Conservation (phyloP, 257 asterid species). For the Solanum chmielewskii region DNA sequence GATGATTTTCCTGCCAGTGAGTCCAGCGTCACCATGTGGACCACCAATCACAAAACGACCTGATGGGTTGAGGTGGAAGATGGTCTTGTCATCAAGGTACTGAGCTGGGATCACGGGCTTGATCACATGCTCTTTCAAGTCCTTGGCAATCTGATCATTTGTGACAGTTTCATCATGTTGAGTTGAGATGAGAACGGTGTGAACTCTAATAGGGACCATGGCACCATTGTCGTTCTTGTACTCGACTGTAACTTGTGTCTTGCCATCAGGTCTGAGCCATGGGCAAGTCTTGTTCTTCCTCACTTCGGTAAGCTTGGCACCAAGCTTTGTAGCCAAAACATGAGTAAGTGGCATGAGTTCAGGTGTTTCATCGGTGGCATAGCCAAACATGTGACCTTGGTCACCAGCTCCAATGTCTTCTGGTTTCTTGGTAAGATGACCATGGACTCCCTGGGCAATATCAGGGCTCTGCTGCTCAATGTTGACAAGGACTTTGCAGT, state of each 20-base stretch:
- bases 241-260: conserved; percentile 69
- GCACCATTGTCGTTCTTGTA: conserved; percentile 53
- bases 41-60: conserved; percentile 62
- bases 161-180: conserved; percentile 58
- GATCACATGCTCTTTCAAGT: conserved; percentile 67
- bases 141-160: conserved; percentile 43
- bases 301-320: conserved; percentile 54
- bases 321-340: conserved; percentile 62
- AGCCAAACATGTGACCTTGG: conserved; percentile 76
- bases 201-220: conserved; percentile 59
- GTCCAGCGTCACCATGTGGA: conserved; percentile 67
- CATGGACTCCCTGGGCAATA: conserved; percentile 65
- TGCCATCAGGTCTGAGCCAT: conserved; percentile 66
- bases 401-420: conserved; percentile 74
- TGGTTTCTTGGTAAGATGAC: conserved; percentile 61
- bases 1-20: conserved; percentile 52
- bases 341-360: conserved; percentile 70
- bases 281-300: conserved; percentile 53
- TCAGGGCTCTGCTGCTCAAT: conserved; percentile 68
- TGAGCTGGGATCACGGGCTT: conserved; percentile 49
- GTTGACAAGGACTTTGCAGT: conserved; percentile 57
- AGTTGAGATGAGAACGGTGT: conserved; percentile 62
- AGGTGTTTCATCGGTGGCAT: conserved; percentile 69
- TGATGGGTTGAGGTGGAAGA: conserved; percentile 66
- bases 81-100: conserved; percentile 56